Evolutionary conservation across 2,329 filamentous ascomycete genomes (phyloP).

Genomic region (Pseudogymnoascus sp.): DNA sequence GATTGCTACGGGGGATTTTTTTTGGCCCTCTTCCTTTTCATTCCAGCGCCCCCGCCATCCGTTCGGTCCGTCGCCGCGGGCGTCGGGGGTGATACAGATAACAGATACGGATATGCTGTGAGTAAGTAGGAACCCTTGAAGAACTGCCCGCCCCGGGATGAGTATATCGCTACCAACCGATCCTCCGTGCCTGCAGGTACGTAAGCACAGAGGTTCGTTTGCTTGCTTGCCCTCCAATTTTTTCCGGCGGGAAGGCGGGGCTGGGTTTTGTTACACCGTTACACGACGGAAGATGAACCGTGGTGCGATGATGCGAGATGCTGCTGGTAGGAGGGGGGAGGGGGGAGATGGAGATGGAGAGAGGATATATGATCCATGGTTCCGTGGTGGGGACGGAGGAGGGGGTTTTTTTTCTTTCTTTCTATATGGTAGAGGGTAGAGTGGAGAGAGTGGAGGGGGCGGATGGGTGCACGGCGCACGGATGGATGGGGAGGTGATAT

Average conservation of each 20-base stretch:
- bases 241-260: background rate
- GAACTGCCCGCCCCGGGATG: background rate
- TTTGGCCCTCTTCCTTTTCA: too few species aligned
- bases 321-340: background rate
- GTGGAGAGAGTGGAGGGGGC: background rate
- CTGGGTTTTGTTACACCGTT: background rate
- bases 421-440: background rate
- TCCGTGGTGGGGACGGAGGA: too few species aligned
- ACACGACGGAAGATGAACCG: background rate
- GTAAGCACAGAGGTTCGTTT: background rate
- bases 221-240: background rate
- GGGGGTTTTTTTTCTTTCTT: background rate
- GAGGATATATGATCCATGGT: background rate
- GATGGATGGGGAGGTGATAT: background rate
- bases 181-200: background rate
- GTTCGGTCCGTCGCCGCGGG: too few species aligned
- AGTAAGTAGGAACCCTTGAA: background rate
- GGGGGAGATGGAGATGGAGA: too few species aligned
- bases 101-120: too few species aligned
- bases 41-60: too few species aligned
- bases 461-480: background rate
- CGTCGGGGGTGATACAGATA: too few species aligned
- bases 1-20: too few species aligned
- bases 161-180: background rate
- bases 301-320: background rate